Evolutionary conservation across 2,329 filamentous ascomycete genomes (phyloP).

Genomic region (Penicillium thymicola): DNA sequence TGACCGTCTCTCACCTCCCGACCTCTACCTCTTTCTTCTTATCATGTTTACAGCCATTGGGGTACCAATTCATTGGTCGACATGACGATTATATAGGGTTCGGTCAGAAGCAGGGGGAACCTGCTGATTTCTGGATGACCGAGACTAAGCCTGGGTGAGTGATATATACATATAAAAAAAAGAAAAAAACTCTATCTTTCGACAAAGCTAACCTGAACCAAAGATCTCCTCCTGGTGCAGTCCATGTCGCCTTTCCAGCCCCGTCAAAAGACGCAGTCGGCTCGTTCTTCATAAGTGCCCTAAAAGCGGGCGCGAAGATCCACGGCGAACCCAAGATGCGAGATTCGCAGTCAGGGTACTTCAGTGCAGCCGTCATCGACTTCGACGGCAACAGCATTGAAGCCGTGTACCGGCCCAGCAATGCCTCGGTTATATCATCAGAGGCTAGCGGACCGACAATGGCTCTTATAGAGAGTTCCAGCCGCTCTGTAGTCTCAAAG

Average conservation of each 20-base stretch:
- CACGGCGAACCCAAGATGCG: conserved; percentile 56
- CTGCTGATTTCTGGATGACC: conserved; percentile 61
- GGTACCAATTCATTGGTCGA: conserved; percentile 67
- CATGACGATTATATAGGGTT: conserved; percentile 61
- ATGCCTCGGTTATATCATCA: conserved; percentile 27
- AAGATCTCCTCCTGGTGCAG: conserved; percentile 51
- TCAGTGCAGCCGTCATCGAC: conserved; percentile 66
- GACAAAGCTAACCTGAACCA: conserved; percentile 13
- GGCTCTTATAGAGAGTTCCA: conserved; percentile 35
- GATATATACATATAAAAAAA: neutral
- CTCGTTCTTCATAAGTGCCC: conserved; percentile 67
- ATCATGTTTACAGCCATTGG: conserved; percentile 71
- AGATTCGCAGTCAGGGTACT: conserved; percentile 54
- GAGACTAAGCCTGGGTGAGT: conserved; percentile 59
- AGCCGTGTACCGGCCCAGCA: conserved; percentile 58
- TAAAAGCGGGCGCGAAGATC: conserved; percentile 61
- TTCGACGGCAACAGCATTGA: conserved; percentile 83
- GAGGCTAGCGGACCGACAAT: conserved; percentile 32
- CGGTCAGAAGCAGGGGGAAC: conserved; percentile 52
- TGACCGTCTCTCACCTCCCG: conserved; percentile 73
- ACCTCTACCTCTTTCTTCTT: conserved; percentile 82
- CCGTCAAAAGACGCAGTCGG: conserved; percentile 63
- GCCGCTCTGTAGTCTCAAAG: conserved; percentile 37
- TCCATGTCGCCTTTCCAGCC: conserved; percentile 67
- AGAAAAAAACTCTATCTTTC: neutral